Evolutionary conservation across 305 asterid species (phyloP), one percentile per base, ranked within the genome.

Genomic region (Coffea humblotiana): DNA sequence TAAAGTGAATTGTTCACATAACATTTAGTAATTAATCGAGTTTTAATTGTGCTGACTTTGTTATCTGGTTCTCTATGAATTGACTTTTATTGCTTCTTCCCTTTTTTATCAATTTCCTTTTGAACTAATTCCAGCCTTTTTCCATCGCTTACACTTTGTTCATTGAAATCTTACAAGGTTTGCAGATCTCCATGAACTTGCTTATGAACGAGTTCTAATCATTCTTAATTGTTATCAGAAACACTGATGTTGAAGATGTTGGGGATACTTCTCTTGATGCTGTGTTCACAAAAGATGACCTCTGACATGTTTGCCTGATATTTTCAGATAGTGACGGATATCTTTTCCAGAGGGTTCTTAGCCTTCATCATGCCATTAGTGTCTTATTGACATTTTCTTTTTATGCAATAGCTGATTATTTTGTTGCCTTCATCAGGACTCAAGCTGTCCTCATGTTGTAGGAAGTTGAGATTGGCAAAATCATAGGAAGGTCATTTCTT

Each of bases 271-370:
- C 89, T 78, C 92, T 96, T 83, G 97, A 91, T 86, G 87, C 85
- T 13, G 82, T 85, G 73, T 92, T 96, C 80, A 65, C 69, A 74
- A 93, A 86, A 82, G 88, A 88, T 82, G 93, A 85, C 40, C 40
- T 76, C 66, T 37, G 89, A 88, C 60, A 90, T 74, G 82, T 81
- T 82, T 80, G 92, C 71, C 71, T 67, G 88, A 90, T 80, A 91
- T 84, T 81, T 81, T 92, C 97, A 72, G 99, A 96, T 76, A 94
- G 97, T 88, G 98, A 94, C 85, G 99, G 98, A 82, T 96, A 92
- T 85, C 96, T 96, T 80, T 91, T n/a, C n/a, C 97, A 29, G 99
- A 96, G 98, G 98, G 99, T 96, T 81, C 81, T 52, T 80, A 51
- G 56, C 86, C 86, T 82, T 54, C 72, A 78, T 76, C 72, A 81